phyloP scores from a whole-genome alignment of 371 early-diverging fungal genomes.

The Dipsacomyces acuminosporus region DNA sequence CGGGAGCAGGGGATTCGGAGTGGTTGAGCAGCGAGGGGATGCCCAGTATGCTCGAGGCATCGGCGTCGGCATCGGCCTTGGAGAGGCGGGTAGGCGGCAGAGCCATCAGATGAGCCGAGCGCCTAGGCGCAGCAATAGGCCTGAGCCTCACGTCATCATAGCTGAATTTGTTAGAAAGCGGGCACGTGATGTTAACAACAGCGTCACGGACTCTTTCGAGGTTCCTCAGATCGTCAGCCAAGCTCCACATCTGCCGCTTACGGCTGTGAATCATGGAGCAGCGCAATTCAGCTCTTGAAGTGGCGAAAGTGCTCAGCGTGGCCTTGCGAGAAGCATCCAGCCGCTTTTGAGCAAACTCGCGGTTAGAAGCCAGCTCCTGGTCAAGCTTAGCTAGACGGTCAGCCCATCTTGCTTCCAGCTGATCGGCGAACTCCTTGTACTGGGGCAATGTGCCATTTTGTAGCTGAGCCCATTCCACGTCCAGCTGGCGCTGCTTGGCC shows the following conservation, averaged over 20 bases:
- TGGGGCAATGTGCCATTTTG: conserved; percentile 36
- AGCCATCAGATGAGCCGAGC: conserved; percentile 26
- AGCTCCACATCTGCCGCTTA: conserved; percentile 28
- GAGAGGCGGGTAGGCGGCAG: conserved; percentile 20
- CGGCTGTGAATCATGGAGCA: conserved; percentile 27
- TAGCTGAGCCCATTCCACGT: conserved; percentile 36
- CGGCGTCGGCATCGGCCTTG: conserved; percentile 25
- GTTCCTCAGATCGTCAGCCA: conserved; percentile 29
- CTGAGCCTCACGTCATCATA: neutral
- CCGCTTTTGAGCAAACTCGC: conserved; percentile 15
- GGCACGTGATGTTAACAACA: conserved; percentile 17
- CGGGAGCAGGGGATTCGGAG: too few species aligned
- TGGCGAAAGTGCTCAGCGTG: conserved; percentile 13
- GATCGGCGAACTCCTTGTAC: conserved; percentile 28
- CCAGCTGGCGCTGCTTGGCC: conserved; percentile 33
- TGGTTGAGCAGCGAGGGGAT: conserved; percentile 40
- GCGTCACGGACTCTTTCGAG: conserved; percentile 30
- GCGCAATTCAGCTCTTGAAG: conserved; percentile 20
- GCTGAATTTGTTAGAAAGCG: conserved; percentile 15
- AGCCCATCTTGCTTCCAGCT: conserved; percentile 34
- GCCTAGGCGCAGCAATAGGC: conserved; percentile 8
- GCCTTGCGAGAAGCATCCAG: conserved; percentile 12
- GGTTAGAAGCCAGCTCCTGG: conserved; percentile 12
- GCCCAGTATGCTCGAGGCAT: conserved; percentile 26
- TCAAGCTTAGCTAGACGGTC: conserved; percentile 29